Conservation (phyloP, 2,329 filamentous ascomycete genomes). For the Juglanconis juglandina region DNA sequence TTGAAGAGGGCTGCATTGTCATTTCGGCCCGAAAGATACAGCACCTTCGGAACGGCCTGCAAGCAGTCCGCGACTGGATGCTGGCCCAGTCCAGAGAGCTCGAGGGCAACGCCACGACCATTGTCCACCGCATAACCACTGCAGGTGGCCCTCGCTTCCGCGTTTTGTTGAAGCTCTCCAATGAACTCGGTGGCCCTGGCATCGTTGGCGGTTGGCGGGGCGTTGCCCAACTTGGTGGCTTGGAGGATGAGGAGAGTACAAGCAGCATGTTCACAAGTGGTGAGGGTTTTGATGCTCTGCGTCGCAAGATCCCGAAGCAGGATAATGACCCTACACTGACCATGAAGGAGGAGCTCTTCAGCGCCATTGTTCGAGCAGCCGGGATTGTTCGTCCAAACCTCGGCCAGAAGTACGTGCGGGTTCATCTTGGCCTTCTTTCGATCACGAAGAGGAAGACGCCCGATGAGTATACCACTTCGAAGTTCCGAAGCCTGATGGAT, state of each 20-base stretch:
- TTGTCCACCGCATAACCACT: not conserved
- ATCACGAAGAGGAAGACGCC: not conserved
- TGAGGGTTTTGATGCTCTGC: not conserved
- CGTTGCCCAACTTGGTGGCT: not conserved
- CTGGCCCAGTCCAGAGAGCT: not conserved
- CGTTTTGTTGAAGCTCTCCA: not conserved
- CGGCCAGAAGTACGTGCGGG: not conserved
- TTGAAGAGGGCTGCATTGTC: not conserved
- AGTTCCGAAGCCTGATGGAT: not conserved
- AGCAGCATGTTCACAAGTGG: not conserved
- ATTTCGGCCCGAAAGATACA: not conserved
- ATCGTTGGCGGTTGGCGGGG: not conserved
- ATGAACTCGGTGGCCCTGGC: not conserved
- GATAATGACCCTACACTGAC: not conserved
- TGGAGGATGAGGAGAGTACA: not conserved
- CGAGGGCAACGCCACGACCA: not conserved
- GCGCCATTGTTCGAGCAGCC: not conserved
- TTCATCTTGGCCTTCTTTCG: conserved; percentile 9
- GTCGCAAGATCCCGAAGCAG: not conserved
- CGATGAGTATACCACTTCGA: not conserved
- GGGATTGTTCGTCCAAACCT: not conserved
- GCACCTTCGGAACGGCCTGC: not conserved
- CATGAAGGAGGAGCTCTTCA: not conserved
- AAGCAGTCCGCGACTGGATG: not conserved
- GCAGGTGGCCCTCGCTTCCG: not conserved